Base-by-base conservation (phyloP, 768 basidiomycete species). In the Lentinula aciculospora region DNA sequence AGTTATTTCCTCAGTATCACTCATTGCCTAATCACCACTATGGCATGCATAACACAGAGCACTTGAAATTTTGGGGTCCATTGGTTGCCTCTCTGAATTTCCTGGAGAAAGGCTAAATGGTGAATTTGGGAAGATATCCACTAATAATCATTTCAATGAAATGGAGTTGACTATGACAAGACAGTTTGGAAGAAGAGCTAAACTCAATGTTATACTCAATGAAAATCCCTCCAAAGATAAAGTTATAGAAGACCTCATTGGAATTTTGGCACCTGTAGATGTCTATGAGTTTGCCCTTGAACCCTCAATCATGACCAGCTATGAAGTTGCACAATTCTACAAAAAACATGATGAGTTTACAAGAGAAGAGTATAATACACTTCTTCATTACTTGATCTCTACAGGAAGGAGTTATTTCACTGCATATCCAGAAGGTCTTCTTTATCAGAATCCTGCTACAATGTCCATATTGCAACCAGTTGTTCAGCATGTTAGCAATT, bases 31-130 rank as follows among this genome's bases (percentile, higher is more conserved):
- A 59, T 21, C 62, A 62, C 47, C 64, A 65, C 45, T 53, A 58
- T 58, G 53, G 55, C 21, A 62, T 63, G 60, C 64, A 65, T 23
- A 42, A 39, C 34, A 25, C 23, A 17, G 54, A 58, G 5, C 39
- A 57, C 32, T 53, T 65, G 21, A 59, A 58, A 57, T 60, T 46
- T 48, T 65, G 64, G 64, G 64, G 64, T 2, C 64, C 64, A 42
- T 19, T 61, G 10, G 48, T 62, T 28, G 40, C 53, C 29, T 51
- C 59, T 13, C 55, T 46, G 64, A 65, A 37, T 61, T 61, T 44
- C 53, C 58, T 40, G 62, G 62, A 42, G 61, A 65, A 51, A 53
- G 45, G 28, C 27, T 63, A 37, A 65, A 65, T 53, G 57, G 57
- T 4, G 29, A 25, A 28, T 25, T 64, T 19, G 59, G 58, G 28